Conservation (phyloP, 2,329 filamentous ascomycete genomes). For the Aspergillus brasiliensis region DNA sequence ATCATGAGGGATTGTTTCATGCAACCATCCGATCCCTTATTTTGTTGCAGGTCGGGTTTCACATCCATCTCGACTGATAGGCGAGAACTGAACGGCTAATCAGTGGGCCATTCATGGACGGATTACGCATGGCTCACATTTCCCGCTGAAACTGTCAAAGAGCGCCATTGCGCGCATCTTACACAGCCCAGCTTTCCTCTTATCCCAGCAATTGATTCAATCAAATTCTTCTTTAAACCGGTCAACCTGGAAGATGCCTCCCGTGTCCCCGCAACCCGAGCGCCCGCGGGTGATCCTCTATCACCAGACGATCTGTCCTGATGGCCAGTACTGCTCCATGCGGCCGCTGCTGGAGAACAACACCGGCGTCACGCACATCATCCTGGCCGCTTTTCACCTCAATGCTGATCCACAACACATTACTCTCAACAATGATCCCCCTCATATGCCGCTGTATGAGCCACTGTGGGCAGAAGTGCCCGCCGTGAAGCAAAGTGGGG, state of each 20-base stretch:
- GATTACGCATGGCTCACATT: not conserved
- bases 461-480: constrained; percentile 78
- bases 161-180: not conserved
- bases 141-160: not conserved
- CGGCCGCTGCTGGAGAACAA: constrained; percentile 62
- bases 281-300: constrained; percentile 52
- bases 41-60: not conserved
- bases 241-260: constrained; percentile 38
- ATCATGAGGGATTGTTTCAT: not conserved
- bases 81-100: not conserved
- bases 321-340: constrained; percentile 60
- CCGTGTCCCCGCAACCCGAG: constrained; percentile 31
- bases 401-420: constrained; percentile 68
- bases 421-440: constrained; percentile 78
- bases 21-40: not conserved
- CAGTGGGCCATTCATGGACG: not conserved
- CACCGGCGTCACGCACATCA: constrained; percentile 75
- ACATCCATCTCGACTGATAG: not conserved
- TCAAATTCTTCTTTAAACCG: not conserved
- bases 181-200: not conserved
- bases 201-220: not conserved
- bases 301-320: constrained; percentile 65
- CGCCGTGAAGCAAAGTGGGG: constrained; percentile 69
- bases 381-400: constrained; percentile 83
- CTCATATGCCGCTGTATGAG: constrained; percentile 66